A percentile compares a stretch with the other conserved stretches of the same genome.
Conservation (phyloP, 176 grass and related monocot genomes). For the Metroxylon sagu region DNA sequence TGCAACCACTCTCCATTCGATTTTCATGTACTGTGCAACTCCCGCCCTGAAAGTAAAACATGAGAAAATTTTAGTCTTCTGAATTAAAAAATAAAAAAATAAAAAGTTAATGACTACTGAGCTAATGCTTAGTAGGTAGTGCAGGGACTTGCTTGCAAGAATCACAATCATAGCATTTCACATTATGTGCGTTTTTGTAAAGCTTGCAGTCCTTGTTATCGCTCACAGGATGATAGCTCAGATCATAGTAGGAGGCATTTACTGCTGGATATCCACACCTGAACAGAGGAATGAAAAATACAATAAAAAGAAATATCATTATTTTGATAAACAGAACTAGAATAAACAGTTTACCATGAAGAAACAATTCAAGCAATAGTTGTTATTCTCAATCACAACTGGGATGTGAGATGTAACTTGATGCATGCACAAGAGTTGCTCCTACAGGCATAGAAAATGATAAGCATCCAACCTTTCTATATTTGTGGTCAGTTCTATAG, state of each 20-base stretch:
- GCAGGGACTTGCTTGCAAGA: slow-evolving; percentile 75
- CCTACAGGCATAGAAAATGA: too few relatives aligned
- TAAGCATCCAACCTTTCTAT: too few relatives aligned
- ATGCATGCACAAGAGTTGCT: too few relatives aligned
- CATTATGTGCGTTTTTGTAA: slow-evolving; percentile 52
- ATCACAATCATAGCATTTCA: slow-evolving; percentile 84
- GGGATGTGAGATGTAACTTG: too few relatives aligned
- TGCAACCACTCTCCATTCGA: slow-evolving; percentile 78
- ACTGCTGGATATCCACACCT: slow-evolving; percentile 77
- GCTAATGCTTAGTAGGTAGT: neutral
- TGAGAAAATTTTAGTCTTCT: slow-evolving; percentile 1
- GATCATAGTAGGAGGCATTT: slow-evolving; percentile 79
- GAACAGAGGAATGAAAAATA: slow-evolving; percentile 1
- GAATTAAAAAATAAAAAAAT: too few relatives aligned
- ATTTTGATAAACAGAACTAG: too few relatives aligned
- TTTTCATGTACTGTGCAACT: slow-evolving; percentile 94
- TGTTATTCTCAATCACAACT: too few relatives aligned
- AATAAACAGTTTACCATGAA: too few relatives aligned
- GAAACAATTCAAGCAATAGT: too few relatives aligned
- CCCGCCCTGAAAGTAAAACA: slow-evolving; percentile 51
- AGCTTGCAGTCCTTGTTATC: slow-evolving; percentile 77
- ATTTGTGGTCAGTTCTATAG: too few relatives aligned
- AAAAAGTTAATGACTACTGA: too few relatives aligned
- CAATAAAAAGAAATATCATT: too few relatives aligned
- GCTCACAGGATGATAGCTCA: slow-evolving; percentile 76